Evolutionary conservation across 148 eudicot species (phyloP).

Genomic region (Chenopodium album): DNA sequence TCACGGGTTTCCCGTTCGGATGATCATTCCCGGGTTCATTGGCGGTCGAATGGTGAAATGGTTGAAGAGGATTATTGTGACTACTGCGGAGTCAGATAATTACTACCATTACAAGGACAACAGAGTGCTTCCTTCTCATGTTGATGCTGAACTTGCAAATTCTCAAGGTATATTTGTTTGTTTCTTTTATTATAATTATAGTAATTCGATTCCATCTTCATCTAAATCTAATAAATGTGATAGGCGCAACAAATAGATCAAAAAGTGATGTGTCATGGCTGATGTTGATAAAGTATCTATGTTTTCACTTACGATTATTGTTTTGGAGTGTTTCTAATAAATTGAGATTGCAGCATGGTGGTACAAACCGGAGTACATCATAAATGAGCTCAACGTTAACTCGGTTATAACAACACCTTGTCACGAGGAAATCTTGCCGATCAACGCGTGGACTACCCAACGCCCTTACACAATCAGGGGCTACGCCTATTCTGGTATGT

Average conservation of each 20-base stretch:
- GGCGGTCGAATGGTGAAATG: constrained; percentile 97
- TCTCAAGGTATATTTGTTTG: constrained; percentile 46
- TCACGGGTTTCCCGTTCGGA: constrained; percentile 77
- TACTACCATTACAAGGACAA: constrained; percentile 85
- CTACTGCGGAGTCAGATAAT: constrained; percentile 58
- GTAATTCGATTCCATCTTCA: too few species aligned
- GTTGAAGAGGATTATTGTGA: constrained; percentile 68
- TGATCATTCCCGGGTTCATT: constrained; percentile 84
- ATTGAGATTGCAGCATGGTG: constrained; percentile 70
- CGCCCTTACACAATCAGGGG: constrained; percentile 83
- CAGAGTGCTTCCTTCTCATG: constrained; percentile 79
- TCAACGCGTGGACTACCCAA: constrained; percentile 74
- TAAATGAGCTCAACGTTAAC: constrained; percentile 89
- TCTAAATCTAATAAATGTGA: too few species aligned
- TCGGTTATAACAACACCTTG: constrained; percentile 91
- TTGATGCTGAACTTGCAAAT: constrained; percentile 81
- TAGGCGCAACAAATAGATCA: background rate
- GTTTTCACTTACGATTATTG: background rate
- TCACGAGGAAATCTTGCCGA: constrained; percentile 77
- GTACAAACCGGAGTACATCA: constrained; percentile 89
- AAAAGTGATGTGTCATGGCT: background rate
- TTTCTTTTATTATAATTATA: too few species aligned
- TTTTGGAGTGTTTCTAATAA: background rate
- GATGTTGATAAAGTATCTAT: too few species aligned
- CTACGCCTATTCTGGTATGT: constrained; percentile 85